Evolutionary conservation across 2,329 filamentous ascomycete genomes (phyloP), one percentile per base, ranked within the genome.

Genomic region (Coniella lustricola): DNA sequence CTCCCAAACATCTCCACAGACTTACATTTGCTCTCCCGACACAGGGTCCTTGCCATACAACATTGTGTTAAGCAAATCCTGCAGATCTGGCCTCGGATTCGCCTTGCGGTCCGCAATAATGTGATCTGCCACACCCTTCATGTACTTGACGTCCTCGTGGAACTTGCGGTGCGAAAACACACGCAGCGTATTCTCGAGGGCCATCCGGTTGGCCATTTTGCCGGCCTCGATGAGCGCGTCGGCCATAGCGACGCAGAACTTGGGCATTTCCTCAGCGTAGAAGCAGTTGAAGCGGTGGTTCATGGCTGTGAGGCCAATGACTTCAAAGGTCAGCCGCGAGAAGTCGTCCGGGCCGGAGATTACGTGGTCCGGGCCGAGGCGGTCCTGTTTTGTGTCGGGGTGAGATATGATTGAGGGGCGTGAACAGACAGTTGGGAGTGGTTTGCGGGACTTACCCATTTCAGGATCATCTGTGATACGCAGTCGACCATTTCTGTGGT

Each of bases 271-370:
- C 5, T 56, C 53, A 32, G 31, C 31, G 42, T 56, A 56, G 34
- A 56, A 56, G 12, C 46, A 52, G 36, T 56, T 56, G 51, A 56
- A 55, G 44, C 55, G 53, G 32, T 55, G 45, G 48, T 52, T 52
- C 46, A 56, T 52, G 17, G 55, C 49, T 25, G 48, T 52, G 16
- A 56, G 43, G 3, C 49, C 55, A 43, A 56, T 55, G n/a, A 54
- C 48, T 20, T 56, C 55, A 33, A 54, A 54, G n/a, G 53, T 49
- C 7, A 56, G 51, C 10, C 52, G 36, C 5, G 55, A 52, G 42
- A 56, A 56, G 42, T 55, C 51, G 12, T 54, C 53, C 7, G 41
- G 46, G 18, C 46, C 48, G 3, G 21, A 29, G 40, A 56, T 55
- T 14, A 47, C 44, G 40, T 53, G 44, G n/a, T 55, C 47, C 2